Conservation (phyloP, 495 filamentous ascomycete genomes). For the Penicillium ochrochloron region DNA sequence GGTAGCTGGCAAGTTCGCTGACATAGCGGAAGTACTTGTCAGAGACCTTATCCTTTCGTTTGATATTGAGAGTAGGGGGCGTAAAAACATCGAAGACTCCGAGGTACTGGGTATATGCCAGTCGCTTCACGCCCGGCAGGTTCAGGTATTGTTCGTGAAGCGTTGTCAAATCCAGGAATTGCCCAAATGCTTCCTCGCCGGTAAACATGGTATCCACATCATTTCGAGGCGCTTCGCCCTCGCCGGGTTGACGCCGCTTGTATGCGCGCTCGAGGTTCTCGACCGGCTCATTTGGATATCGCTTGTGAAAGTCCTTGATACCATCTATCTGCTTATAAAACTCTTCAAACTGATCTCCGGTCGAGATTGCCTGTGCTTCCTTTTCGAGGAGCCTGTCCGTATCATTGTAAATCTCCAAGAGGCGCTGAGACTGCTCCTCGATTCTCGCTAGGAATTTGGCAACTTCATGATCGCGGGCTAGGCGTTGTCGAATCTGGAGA, state of each 20-base stretch:
- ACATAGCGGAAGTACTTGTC: conserved; percentile 92
- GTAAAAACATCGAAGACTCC: conserved; percentile 85
- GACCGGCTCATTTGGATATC: conserved; percentile 91
- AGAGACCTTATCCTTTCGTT: conserved; percentile 78
- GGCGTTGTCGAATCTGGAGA: conserved; percentile 75
- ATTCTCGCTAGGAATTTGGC: conserved; percentile 84
- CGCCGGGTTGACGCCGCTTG: conserved; percentile 69
- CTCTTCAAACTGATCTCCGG: conserved; percentile 87
- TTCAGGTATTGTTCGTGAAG: conserved; percentile 90
- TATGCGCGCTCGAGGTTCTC: conserved; percentile 95
- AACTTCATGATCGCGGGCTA: conserved; percentile 90
- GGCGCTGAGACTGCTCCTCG: conserved; percentile 77
- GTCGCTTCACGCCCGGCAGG: conserved; percentile 77
- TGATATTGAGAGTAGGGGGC: conserved; percentile 70
- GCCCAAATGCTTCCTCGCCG: conserved; percentile 89
- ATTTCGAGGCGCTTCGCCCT: conserved; percentile 63
- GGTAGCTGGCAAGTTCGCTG: conserved; percentile 73
- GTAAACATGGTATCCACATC: conserved; percentile 92
- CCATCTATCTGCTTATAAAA: conserved; percentile 84
- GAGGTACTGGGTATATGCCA: conserved; percentile 90
- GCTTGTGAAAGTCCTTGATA: conserved; percentile 84
- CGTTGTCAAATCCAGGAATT: conserved; percentile 83
- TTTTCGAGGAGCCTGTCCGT: conserved; percentile 67
- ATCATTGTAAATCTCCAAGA: conserved; percentile 87
- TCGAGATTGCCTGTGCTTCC: conserved; percentile 83